Evolutionary conservation across 2,329 filamentous ascomycete genomes (phyloP), one percentile per base, ranked within the genome.

Genomic region (Lanzia echinophila): DNA sequence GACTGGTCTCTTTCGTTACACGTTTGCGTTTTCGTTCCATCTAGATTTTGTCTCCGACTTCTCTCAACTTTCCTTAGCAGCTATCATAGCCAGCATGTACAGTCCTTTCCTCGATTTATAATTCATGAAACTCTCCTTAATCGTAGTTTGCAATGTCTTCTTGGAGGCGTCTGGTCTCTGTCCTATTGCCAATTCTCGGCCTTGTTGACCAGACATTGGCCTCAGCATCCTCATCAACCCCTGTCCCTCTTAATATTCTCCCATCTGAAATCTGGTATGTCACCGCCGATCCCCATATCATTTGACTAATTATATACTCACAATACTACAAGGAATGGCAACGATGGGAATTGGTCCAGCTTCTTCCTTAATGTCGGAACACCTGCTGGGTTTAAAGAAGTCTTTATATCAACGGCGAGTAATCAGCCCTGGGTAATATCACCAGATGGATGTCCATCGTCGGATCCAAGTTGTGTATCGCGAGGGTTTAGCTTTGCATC

Each of bases 321-420:
- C 46, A 22, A n/a, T 36, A 15, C 24, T 31, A 22, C 20, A n/a
- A 55, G 53, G 53, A 46, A 51, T 46, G 53, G 53, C 24, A 51
- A 51, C 34, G 84, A 88, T 65, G 85, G 85, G 6, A 77, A 77
- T 56, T 90, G 87, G 87, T 88, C 84, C 13, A 80, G 83, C 8
- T 82, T 88, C 60, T 73, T 72, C 15, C 72, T 90, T 54, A 77
- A 71, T 62, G 74, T 51, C 22, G 53, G 53, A 32, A 51, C 47
- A 46, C 53, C 47, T 50, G 7, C 15, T 45, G 33, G 34, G 13
- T 20, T 12, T 12, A 20, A 51, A 12, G 12, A 46, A 22, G 69
- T 72, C 3, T 63, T 72, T 12, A 63, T 72, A 10, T 73, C 71
- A 28, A 74, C 71, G 17, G 67, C 71, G 1, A 60, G 55, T 38